Evolutionary conservation across 257 asterid genomes (phyloP).

Genomic region (Nicotiana obtusifolia): DNA sequence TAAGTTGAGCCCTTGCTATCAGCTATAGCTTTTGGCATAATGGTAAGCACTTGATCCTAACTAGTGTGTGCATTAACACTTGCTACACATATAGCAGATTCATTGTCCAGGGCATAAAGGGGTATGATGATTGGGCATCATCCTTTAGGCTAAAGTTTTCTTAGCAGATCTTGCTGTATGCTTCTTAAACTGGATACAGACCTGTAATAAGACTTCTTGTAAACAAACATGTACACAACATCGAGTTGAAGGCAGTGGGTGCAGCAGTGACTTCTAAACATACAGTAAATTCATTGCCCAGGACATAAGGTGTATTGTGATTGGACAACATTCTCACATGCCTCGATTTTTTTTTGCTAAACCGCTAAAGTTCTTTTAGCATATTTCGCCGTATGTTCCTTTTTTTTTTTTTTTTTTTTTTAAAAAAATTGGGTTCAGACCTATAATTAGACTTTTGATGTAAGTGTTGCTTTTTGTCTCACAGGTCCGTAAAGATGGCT

Average conservation of each 20-base stretch:
- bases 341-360: background rate
- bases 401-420: background rate
- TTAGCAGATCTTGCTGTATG: background rate
- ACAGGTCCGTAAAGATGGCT: constrained; percentile 10
- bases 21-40: too few species aligned
- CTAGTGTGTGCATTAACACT: background rate
- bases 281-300: background rate
- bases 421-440: background rate
- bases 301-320: background rate
- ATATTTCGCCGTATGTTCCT: background rate
- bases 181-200: background rate
- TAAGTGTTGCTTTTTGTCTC: background rate
- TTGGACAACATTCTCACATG: background rate
- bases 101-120: background rate
- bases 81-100: background rate
- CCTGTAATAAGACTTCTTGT: background rate
- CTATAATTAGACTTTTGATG: background rate
- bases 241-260: background rate
- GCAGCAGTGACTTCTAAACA: background rate
- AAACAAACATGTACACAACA: background rate
- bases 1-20: too few species aligned
- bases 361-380: background rate
- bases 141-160: background rate
- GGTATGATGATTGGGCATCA: background rate
- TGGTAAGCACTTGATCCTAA: too few species aligned